Conservation (phyloP, 1,284 basidiomycete species). For the Gastroboletus turbinatus region DNA sequence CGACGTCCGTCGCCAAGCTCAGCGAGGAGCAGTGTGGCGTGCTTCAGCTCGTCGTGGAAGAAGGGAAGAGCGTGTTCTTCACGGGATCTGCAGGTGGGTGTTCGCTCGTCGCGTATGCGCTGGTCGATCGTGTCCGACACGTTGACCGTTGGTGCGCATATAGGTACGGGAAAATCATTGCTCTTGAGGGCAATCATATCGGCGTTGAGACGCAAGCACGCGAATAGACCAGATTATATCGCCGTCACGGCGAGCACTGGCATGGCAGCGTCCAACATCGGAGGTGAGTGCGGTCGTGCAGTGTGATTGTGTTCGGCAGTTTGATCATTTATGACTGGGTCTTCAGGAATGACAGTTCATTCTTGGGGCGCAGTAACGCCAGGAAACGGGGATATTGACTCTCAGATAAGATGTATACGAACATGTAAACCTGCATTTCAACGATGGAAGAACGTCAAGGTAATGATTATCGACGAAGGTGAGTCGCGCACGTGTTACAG, state of each 20-base stretch:
- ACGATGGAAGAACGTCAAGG: constrained; percentile 65
- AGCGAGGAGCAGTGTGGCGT: constrained; percentile 46
- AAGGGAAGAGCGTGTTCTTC: constrained; percentile 51
- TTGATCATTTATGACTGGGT: neutral
- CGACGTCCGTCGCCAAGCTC: constrained; percentile 37
- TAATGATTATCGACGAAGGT: constrained; percentile 86
- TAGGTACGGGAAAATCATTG: constrained; percentile 81
- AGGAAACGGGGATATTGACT: constrained; percentile 54
- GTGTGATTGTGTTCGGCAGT: neutral
- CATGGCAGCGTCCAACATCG: constrained; percentile 83
- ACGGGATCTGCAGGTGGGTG: constrained; percentile 51
- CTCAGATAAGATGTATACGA: constrained; percentile 50
- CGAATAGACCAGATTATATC: constrained; percentile 54
- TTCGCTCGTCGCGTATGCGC: neutral
- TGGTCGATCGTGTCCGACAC: neutral
- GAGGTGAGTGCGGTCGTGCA: constrained; percentile 44
- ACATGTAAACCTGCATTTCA: constrained; percentile 58
- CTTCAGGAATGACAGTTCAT: constrained; percentile 63
- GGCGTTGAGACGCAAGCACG: constrained; percentile 66
- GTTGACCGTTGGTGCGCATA: constrained; percentile 4
- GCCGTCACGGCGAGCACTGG: constrained; percentile 71
- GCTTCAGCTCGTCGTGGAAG: constrained; percentile 46
- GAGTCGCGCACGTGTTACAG: neutral
- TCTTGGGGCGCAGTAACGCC: constrained; percentile 80
- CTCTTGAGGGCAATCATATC: constrained; percentile 74